phyloP scores from a whole-genome alignment of 2,329 filamentous ascomycete genomes.

The Hypoxylon sp. region DNA sequence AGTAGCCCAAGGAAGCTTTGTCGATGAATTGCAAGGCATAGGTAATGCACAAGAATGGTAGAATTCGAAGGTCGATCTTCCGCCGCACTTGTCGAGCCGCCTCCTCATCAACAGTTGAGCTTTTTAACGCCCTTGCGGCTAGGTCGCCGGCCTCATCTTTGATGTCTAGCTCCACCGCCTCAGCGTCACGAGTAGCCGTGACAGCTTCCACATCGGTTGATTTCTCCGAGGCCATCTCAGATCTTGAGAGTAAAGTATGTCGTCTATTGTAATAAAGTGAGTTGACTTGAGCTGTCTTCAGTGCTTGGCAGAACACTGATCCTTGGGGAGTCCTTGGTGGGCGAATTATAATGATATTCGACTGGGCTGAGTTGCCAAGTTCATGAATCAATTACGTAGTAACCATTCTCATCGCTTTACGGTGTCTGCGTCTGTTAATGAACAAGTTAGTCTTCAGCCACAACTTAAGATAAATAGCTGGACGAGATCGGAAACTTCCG shows the following conservation, averaged over 20 bases:
- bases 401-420: not conserved
- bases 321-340: not conserved
- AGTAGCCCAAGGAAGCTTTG: constrained; percentile 41
- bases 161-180: constrained; percentile 30
- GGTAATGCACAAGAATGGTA: constrained; percentile 41
- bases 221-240: constrained; percentile 16
- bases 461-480: not conserved
- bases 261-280: not conserved
- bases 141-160: constrained; percentile 46
- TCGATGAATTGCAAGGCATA: constrained; percentile 42
- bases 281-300: not conserved
- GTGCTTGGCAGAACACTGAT: not conserved
- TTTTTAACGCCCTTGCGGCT: constrained; percentile 47
- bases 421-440: not conserved
- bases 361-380: not conserved
- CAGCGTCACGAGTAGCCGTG: constrained; percentile 9
- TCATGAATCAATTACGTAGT: not conserved
- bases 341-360: not conserved
- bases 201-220: constrained; percentile 4
- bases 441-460: not conserved
- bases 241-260: not conserved
- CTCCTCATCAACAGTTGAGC: constrained; percentile 36
- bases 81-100: constrained; percentile 33
- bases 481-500: not conserved
- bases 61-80: constrained; percentile 36